A percentile compares a stretch with the other conserved stretches of the same genome.
These are phyloP conservation scores for Stephania cephalantha DNA, from an alignment of 164 flowering plant species.

Conservation along the genomic window DNA sequence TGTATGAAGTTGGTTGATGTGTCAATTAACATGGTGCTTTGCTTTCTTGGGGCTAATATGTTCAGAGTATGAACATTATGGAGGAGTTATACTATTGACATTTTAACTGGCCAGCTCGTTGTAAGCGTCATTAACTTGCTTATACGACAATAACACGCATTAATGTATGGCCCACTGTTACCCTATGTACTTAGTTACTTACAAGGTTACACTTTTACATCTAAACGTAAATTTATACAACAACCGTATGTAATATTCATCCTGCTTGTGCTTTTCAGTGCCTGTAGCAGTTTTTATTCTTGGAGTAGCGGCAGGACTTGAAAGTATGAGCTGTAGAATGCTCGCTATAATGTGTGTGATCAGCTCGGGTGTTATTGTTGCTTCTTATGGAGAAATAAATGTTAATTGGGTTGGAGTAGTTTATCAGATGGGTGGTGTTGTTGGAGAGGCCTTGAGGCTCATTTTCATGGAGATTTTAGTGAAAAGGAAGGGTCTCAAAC, in stretches of 20 bases:
- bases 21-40: not conserved
- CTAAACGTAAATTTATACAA: not conserved
- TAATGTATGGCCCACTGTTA: not conserved
- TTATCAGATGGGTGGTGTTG: slow-evolving; percentile 99
- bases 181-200: not conserved
- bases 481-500: slow-evolving; percentile 80
- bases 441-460: slow-evolving; percentile 95
- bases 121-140: not conserved
- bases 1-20: too few species aligned
- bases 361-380: slow-evolving; percentile 94
- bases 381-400: slow-evolving; percentile 93
- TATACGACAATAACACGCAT: not conserved
- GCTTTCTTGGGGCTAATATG: not conserved
- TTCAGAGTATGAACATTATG: too few species aligned
- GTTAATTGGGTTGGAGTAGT: slow-evolving; percentile 95
- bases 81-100: not conserved
- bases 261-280: slow-evolving; percentile 49
- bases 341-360: slow-evolving; percentile 91
- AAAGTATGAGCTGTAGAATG: slow-evolving; percentile 91
- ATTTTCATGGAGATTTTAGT: slow-evolving; percentile 97
- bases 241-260: not conserved
- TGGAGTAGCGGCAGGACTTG: slow-evolving; percentile 90
- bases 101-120: not conserved
- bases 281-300: slow-evolving; percentile 95
- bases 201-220: not conserved